These are phyloP conservation scores for Zoysia pacifica DNA, from an alignment of 176 grass and related monocot genomes.

Conservation along the genomic window DNA sequence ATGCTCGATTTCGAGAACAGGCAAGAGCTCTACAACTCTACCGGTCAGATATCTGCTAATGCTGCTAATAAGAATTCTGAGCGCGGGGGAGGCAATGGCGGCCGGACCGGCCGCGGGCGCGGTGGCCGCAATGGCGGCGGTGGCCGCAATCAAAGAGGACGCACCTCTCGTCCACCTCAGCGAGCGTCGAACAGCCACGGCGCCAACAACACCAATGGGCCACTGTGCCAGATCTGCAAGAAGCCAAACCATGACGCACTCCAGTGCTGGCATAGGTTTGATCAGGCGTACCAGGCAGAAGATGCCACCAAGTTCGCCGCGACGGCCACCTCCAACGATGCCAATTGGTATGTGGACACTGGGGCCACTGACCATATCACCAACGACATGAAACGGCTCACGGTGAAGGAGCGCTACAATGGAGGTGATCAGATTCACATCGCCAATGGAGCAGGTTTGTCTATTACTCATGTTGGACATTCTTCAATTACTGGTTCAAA, in stretches of 20 bases:
- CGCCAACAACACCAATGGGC: neutral
- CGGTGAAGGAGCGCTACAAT: too few species aligned
- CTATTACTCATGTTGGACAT: too few species aligned
- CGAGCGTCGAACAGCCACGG: neutral
- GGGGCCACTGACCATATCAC: too few species aligned
- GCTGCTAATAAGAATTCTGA: neutral
- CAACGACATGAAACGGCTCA: too few species aligned
- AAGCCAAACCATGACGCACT: neutral
- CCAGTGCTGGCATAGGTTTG: neutral
- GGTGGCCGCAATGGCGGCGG: too few species aligned
- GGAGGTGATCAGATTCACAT: too few species aligned
- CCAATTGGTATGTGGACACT: too few species aligned
- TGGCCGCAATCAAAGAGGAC: neutral
- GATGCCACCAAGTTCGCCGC: neutral
- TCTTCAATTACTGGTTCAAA: too few species aligned
- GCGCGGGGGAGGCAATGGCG: neutral
- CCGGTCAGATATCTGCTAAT: neutral
- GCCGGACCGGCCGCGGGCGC: neutral
- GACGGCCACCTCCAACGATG: neutral
- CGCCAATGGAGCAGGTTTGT: too few species aligned
- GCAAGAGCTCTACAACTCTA: neutral
- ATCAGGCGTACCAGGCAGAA: neutral
- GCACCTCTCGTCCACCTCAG: neutral
- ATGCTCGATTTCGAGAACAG: neutral
- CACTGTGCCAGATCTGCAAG: neutral